Percentiles rank a stretch among this genome's conserved stretches.
These are phyloP conservation scores for Globisporangium perplexum DNA, from an alignment of 352 stramenopile species.

Conservation along the genomic window DNA sequence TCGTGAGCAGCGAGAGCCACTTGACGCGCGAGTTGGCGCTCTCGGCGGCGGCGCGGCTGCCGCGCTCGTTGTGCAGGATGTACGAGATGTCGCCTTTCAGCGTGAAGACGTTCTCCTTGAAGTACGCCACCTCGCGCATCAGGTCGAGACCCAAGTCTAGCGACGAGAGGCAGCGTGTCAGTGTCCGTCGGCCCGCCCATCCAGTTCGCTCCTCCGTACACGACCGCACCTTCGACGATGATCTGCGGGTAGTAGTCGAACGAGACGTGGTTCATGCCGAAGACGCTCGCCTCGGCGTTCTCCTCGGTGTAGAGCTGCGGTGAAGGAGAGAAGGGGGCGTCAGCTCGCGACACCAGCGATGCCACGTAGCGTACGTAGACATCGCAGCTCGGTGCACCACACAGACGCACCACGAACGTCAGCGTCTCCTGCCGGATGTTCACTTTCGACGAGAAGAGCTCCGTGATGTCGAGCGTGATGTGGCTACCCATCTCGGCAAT, in stretches of 20 bases:
- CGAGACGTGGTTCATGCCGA: slow-evolving; percentile 49
- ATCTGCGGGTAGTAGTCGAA: slow-evolving; percentile 76
- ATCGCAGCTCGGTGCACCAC: no score
- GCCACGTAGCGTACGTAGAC: no score
- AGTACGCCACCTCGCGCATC: slow-evolving; percentile 77
- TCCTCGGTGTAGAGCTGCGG: slow-evolving; percentile 39
- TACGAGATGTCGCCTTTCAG: slow-evolving; percentile 75
- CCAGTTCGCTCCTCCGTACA: no score
- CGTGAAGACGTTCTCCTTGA: slow-evolving; percentile 75
- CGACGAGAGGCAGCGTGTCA: neutral
- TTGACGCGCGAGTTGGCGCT: slow-evolving; percentile 78
- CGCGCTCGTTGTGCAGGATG: slow-evolving; percentile 70
- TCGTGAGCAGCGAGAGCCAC: slow-evolving; percentile 77
- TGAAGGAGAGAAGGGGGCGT: neutral
- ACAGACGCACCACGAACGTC: slow-evolving; percentile 40
- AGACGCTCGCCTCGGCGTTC: slow-evolving; percentile 46
- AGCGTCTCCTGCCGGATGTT: slow-evolving; percentile 37
- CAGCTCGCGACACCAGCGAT: neutral
- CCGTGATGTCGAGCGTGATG: slow-evolving; percentile 77
- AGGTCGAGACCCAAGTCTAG: slow-evolving; percentile 69
- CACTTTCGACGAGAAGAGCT: slow-evolving; percentile 54
- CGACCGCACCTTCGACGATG: slow-evolving; percentile 50
- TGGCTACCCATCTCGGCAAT: slow-evolving; percentile 48
- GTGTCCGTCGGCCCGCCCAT: no score
- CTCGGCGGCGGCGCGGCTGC: slow-evolving; percentile 71